Percentiles rank a stretch among this genome's conserved stretches.
These are phyloP conservation scores for Ceratocystis eucalypticola DNA, from an alignment of 2,329 filamentous ascomycete species.

Conservation along the genomic window DNA sequence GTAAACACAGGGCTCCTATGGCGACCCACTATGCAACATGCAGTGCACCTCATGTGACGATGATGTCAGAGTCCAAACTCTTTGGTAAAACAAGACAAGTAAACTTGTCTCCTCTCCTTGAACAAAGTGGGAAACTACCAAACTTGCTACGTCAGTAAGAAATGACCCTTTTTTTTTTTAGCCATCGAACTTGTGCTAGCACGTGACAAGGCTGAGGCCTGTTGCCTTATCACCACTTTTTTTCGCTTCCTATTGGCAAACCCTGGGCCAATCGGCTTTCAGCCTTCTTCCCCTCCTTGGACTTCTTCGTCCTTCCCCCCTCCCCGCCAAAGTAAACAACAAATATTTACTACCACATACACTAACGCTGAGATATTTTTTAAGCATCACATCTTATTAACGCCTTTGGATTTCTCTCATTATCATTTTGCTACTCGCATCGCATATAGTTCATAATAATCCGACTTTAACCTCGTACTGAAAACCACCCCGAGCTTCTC, in stretches of 20 bases:
- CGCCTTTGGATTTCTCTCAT: background rate
- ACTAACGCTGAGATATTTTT: background rate
- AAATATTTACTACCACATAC: background rate
- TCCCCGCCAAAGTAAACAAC: background rate
- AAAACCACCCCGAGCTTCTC: too few species aligned
- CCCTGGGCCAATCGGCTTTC: conserved; percentile 1
- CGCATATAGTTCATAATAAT: background rate
- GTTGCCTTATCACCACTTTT: conserved; percentile 2
- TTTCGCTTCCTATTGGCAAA: background rate
- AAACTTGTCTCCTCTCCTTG: background rate
- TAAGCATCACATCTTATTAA: background rate
- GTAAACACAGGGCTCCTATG: too few species aligned
- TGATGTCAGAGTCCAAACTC: background rate
- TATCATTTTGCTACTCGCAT: background rate
- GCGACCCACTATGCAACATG: too few species aligned
- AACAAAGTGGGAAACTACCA: background rate
- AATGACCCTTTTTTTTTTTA: background rate
- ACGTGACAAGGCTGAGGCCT: background rate
- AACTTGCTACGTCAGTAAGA: background rate
- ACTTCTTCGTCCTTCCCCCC: background rate
- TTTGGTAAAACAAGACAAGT: background rate
- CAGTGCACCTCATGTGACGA: background rate
- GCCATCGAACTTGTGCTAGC: background rate
- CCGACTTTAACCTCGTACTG: too few species aligned
- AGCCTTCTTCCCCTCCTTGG: conserved; percentile 1